Conservation (phyloP, 768 basidiomycete species). For the Amanita pseudoporphyria region DNA sequence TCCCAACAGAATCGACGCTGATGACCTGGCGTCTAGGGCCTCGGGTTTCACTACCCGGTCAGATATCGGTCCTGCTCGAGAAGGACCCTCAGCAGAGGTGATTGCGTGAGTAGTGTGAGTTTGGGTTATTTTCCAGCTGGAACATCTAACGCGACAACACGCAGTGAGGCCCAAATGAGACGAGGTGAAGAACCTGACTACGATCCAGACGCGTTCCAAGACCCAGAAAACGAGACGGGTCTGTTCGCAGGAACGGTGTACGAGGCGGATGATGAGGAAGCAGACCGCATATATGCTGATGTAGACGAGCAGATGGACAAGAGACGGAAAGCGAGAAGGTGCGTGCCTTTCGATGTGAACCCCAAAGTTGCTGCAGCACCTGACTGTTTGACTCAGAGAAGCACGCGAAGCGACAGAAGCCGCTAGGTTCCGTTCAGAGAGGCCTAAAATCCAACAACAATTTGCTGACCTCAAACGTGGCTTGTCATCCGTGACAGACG, state of each 20-base stretch:
- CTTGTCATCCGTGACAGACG: conserved; percentile 74
- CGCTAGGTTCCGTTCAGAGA: conserved; percentile 71
- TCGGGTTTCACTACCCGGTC: conserved; percentile 97
- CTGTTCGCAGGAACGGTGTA: conserved; percentile 94
- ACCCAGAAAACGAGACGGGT: conserved; percentile 96
- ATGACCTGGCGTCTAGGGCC: conserved; percentile 42
- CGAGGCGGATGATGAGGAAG: conserved; percentile 96
- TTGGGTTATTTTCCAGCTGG: background rate
- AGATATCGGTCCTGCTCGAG: conserved; percentile 97
- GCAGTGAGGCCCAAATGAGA: conserved; percentile 77
- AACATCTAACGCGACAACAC: background rate
- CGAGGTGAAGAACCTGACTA: conserved; percentile 84
- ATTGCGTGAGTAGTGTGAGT: conserved; percentile 52
- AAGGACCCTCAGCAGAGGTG: conserved; percentile 87
- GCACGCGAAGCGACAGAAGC: conserved; percentile 66
- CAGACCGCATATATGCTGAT: conserved; percentile 88
- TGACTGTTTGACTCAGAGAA: conserved; percentile 42
- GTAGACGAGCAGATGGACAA: conserved; percentile 90
- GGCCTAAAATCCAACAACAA: conserved; percentile 93
- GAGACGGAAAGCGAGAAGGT: conserved; percentile 72
- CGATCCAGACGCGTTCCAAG: conserved; percentile 88
- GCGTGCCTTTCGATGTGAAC: conserved; percentile 24
- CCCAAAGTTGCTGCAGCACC: conserved; percentile 29
- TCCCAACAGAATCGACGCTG: conserved; percentile 1
- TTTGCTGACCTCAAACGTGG: conserved; percentile 94